Base-by-base conservation (phyloP, 2,329 filamentous ascomycete genomes). In the Graphium sp. region DNA sequence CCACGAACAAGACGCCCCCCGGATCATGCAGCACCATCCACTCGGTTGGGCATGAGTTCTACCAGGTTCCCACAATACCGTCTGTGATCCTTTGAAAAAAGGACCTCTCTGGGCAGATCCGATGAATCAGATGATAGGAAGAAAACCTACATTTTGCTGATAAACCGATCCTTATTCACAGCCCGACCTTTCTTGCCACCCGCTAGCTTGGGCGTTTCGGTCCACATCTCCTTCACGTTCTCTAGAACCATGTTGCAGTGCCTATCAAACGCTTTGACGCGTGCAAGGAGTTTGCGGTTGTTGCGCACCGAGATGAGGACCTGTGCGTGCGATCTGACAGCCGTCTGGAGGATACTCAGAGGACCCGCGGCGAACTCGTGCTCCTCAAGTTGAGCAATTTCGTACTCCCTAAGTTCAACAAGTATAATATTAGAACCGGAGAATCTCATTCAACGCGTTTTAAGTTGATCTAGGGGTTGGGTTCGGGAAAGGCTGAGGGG, bases 181-280 rank as follows among this genome's bases (percentile, higher is more conserved):
- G 79, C 74, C 44, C 78, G 65, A 32, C 85, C 85, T 58, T 84
- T 85, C 62, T 87, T 89, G 39, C 87, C 87, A 39, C 75, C 77
- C 14, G 79, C 74, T 46, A 81, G 66, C 35, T 74, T 63, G 27
- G 87, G 84, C 32, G 80, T 89, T 60, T 98, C 89, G 7, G 85
- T 94, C 89, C 89, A 98, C 87, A 98, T 95, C 60, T 98, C 89
- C 66, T 58, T 57, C 24, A 91, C 84, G 42, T 93, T 93, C 62
- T 93, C 84, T 26, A 94, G 63, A 4, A 93, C 81, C 89, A 98
- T 95, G 60, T 98, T 98, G 70, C 85, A 95, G 58, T 98, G 89
- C 35, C 89, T 70, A 57, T 98, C 89, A 52, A 98, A 98, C 6
- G 89, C 89, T 65, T 98, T 98, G 47, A 98, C 87, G 38, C 89